phyloP scores from a whole-genome alignment of 2,329 filamentous ascomycete genomes.

The Tolypocladium inflatum region DNA sequence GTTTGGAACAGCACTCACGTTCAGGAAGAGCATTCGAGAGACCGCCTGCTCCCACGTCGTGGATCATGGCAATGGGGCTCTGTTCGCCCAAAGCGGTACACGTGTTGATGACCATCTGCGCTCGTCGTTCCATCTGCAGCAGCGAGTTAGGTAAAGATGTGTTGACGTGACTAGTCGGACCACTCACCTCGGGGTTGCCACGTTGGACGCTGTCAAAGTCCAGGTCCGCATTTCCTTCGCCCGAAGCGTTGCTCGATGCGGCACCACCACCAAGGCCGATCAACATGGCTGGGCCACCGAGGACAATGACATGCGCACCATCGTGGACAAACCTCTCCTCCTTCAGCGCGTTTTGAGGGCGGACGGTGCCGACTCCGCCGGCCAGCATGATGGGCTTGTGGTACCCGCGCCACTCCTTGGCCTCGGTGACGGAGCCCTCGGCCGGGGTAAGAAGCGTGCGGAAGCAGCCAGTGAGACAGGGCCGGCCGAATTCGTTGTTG shows the following conservation, averaged over 20 bases:
- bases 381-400: conserved; percentile 99
- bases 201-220: conserved; percentile 97
- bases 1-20: conserved; percentile 15
- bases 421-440: conserved; percentile 26
- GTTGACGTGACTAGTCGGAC: too few relatives aligned
- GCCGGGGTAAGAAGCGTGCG: conserved; percentile 64
- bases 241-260: conserved; percentile 82
- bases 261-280: conserved; percentile 94
- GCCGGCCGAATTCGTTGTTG: conserved; percentile 96
- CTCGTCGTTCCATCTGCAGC: conserved; percentile 67
- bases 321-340: conserved; percentile 67
- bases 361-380: conserved; percentile 84
- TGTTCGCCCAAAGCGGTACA: conserved; percentile 75
- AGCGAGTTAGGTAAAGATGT: not conserved
- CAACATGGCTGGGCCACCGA: conserved; percentile 94
- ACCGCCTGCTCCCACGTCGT: conserved; percentile 93
- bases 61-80: conserved; percentile 92
- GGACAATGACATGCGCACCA: conserved; percentile 84
- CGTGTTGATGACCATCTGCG: conserved; percentile 96
- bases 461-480: conserved; percentile 83
- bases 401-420: conserved; percentile 62
- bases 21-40: conserved; percentile 69
- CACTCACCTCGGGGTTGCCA: conserved; percentile 68
- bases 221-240: conserved; percentile 80
- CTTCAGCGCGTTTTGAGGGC: conserved; percentile 87